Evolutionary conservation across 1,284 basidiomycete species (phyloP).

Genomic region (Heterobasidion annosum): DNA sequence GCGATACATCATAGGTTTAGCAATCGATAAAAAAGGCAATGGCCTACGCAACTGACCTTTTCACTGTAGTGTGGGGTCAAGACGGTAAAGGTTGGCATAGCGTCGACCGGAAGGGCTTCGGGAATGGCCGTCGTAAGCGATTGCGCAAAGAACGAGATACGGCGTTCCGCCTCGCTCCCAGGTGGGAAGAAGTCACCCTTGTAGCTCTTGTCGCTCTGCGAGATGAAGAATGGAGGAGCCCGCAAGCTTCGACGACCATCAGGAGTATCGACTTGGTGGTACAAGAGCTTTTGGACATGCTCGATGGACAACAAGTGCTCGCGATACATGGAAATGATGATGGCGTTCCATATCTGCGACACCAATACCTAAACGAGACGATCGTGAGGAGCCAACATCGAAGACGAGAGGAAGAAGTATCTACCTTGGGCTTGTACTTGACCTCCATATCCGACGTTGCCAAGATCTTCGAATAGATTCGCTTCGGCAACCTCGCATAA

Average conservation of each 20-base stretch:
- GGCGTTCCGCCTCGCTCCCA: constrained; percentile 87
- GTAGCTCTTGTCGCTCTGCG: constrained; percentile 76
- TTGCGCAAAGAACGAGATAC: constrained; percentile 96
- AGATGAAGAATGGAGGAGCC: constrained; percentile 92
- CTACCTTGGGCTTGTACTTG: constrained; percentile 93
- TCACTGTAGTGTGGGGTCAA: constrained; percentile 94
- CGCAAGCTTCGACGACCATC: constrained; percentile 83
- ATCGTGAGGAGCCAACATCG: not conserved
- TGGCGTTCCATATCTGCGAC: constrained; percentile 96
- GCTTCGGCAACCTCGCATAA: constrained; percentile 86
- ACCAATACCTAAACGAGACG: constrained; percentile 68
- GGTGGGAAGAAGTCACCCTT: constrained; percentile 91
- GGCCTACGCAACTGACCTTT: constrained; percentile 45
- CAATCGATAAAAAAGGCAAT: not conserved
- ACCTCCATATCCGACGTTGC: constrained; percentile 91
- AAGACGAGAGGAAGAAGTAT: constrained; percentile 10
- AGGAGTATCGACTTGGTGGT: constrained; percentile 87
- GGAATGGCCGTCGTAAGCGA: constrained; percentile 87
- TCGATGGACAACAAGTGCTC: constrained; percentile 95
- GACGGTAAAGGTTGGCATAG: constrained; percentile 97
- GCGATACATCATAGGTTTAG: constrained; percentile 8
- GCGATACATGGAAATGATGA: constrained; percentile 99
- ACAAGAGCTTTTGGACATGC: constrained; percentile 89
- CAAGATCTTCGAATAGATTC: constrained; percentile 89
- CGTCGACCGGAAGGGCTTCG: constrained; percentile 85